A percentile compares a stretch with the other conserved stretches of the same genome.
These are phyloP conservation scores for Brassica balearica DNA, from an alignment of 441 rosid species.

Conservation along the genomic window DNA sequence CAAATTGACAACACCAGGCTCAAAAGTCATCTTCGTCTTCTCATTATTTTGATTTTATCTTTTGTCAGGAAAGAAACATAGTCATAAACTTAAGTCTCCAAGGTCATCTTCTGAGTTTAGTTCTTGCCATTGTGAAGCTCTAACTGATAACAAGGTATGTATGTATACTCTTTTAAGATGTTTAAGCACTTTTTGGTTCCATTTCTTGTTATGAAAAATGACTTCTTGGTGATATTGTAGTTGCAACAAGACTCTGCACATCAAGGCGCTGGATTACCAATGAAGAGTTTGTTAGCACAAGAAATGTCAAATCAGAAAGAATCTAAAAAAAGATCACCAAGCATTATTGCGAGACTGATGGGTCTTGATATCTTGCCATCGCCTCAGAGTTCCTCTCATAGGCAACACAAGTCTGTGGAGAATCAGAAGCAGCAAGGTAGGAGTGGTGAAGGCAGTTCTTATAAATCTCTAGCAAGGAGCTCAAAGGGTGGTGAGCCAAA, in stretches of 20 bases:
- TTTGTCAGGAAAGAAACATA: constrained; percentile 64
- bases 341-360: constrained; percentile 91
- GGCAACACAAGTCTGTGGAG: constrained; percentile 50
- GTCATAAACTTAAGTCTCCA: constrained; percentile 49
- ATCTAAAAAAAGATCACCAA: constrained; percentile 70
- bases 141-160: constrained; percentile 63
- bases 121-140: constrained; percentile 50
- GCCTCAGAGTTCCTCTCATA: constrained; percentile 54
- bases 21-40: constrained; percentile 17
- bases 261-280: constrained; percentile 47
- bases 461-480: constrained; percentile 63
- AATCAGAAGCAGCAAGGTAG: constrained; percentile 42
- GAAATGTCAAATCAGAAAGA: constrained; percentile 84
- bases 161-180: neutral
- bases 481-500: constrained; percentile 82
- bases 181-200: no score
- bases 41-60: constrained; percentile 14
- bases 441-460: constrained; percentile 48
- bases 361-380: constrained; percentile 86
- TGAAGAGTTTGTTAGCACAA: constrained; percentile 78
- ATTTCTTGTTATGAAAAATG: constrained; percentile 39
- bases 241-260: constrained; percentile 52
- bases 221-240: constrained; percentile 29
- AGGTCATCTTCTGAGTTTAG: constrained; percentile 41
- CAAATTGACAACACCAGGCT: constrained; percentile 17